phyloP scores from a whole-genome alignment of 495 filamentous ascomycete genomes.

The Xanthoparmelia taractica region DNA sequence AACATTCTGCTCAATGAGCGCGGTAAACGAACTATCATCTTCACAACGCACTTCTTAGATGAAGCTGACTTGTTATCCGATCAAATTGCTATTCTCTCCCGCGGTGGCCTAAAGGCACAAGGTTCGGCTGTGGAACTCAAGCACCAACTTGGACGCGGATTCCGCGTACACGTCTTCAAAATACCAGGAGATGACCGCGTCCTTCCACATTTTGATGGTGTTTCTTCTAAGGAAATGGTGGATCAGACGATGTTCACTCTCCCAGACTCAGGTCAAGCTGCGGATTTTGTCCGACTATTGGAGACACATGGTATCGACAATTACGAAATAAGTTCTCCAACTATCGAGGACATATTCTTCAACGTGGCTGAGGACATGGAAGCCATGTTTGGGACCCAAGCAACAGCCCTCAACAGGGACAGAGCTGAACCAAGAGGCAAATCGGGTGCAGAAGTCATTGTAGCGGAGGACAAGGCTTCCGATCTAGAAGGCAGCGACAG shows the following conservation, averaged over 20 bases:
- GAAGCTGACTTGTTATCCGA: constrained; percentile 72
- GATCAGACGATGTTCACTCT: constrained; percentile 67
- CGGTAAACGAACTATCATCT: constrained; percentile 66
- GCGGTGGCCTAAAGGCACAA: constrained; percentile 59
- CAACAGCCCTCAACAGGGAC: background rate
- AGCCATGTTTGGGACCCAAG: constrained; percentile 29
- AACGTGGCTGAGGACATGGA: constrained; percentile 66
- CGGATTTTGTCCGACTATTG: constrained; percentile 56
- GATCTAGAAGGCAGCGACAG: constrained; percentile 16
- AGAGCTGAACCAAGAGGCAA: constrained; percentile 1
- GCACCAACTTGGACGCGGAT: constrained; percentile 61
- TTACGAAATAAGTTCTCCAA: constrained; percentile 73
- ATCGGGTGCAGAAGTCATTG: constrained; percentile 1
- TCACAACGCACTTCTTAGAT: constrained; percentile 81
- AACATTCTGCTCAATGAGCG: constrained; percentile 77
- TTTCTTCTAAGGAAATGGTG: constrained; percentile 49
- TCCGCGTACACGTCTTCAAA: constrained; percentile 63
- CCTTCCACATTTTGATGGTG: constrained; percentile 47
- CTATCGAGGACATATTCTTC: constrained; percentile 82
- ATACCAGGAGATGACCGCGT: constrained; percentile 33
- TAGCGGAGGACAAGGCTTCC: constrained; percentile 19
- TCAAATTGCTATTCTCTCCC: constrained; percentile 69
- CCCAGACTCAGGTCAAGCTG: constrained; percentile 52
- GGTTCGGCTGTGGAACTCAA: constrained; percentile 76
- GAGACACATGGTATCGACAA: constrained; percentile 56